A percentile compares a stretch with the other conserved stretches of the same genome.
Evolutionary conservation across 495 filamentous ascomycete species (phyloP).

Genomic region (Copromyces sp.): DNA sequence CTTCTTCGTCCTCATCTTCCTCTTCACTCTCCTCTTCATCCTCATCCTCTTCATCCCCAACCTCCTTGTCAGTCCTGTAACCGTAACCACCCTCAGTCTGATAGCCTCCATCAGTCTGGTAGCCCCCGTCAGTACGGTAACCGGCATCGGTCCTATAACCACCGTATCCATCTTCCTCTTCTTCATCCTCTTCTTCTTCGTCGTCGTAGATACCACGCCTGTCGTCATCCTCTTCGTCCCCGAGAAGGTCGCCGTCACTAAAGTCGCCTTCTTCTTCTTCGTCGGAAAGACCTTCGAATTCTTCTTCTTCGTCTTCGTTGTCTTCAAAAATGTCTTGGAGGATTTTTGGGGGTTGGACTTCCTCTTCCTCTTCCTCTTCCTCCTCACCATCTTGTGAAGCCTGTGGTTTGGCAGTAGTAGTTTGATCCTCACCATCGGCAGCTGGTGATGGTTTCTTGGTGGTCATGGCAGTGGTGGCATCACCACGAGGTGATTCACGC

Average conservation of each 20-base stretch:
- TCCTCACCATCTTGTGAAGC: conserved; percentile 1
- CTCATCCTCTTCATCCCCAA: conserved; percentile 6
- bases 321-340: conserved; percentile 13
- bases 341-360: neutral
- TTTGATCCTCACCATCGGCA: neutral
- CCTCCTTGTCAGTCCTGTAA: conserved; percentile 4
- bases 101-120: neutral
- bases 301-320: conserved; percentile 9
- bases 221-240: conserved; percentile 11
- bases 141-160: neutral
- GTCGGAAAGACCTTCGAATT: neutral
- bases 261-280: conserved; percentile 6
- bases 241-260: conserved; percentile 8
- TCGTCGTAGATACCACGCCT: conserved; percentile 10
- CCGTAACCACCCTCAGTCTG: neutral
- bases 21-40: conserved; percentile 11
- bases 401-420: neutral
- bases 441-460: neutral
- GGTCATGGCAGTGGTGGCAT: neutral
- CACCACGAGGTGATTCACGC: conserved; percentile 10
- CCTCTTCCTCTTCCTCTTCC: neutral
- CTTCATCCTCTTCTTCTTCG: conserved; percentile 1
- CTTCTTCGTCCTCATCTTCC: conserved; percentile 3
- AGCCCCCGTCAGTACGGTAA: neutral
- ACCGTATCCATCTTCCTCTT: conserved; percentile 4